These are phyloP conservation scores for Hirsutella rhossiliensis DNA, from an alignment of 2,329 filamentous ascomycete species.

Conservation along the genomic window DNA sequence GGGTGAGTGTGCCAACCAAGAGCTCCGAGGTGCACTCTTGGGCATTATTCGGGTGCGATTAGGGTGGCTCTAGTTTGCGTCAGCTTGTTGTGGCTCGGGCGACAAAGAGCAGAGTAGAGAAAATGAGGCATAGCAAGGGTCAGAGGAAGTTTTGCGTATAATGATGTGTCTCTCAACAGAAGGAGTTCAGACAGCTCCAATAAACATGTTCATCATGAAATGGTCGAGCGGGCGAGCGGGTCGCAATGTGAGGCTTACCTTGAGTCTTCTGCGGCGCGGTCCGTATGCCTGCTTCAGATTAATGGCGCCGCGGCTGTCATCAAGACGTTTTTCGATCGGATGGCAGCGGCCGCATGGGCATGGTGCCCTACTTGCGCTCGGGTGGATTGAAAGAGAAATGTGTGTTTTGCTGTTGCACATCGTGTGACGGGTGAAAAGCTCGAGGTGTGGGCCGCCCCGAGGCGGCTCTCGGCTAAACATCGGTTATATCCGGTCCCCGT, in stretches of 20 bases:
- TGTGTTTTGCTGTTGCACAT: too few species aligned
- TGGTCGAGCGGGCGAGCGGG: slow-evolving; percentile 5
- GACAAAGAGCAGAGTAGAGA: neutral
- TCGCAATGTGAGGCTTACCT: slow-evolving; percentile 10
- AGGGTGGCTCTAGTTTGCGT: neutral
- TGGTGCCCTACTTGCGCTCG: too few species aligned
- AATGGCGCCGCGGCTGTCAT: too few species aligned
- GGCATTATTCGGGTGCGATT: slow-evolving; percentile 10
- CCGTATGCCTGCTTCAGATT: too few species aligned
- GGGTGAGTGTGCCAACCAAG: slow-evolving; percentile 2
- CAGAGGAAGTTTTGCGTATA: slow-evolving; percentile 46
- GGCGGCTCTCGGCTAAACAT: too few species aligned
- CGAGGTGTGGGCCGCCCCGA: too few species aligned
- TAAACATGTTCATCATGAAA: slow-evolving; percentile 39
- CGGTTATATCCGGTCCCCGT: too few species aligned
- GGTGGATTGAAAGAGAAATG: too few species aligned
- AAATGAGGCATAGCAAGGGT: slow-evolving; percentile 7
- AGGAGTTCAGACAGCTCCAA: slow-evolving; percentile 67
- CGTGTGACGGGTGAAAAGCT: too few species aligned
- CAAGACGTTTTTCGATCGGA: too few species aligned
- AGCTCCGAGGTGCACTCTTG: slow-evolving; percentile 2
- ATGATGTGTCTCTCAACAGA: slow-evolving; percentile 44
- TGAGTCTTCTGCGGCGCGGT: too few species aligned
- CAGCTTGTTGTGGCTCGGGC: slow-evolving; percentile 3
- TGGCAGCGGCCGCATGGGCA: too few species aligned